Evolutionary conservation across 1,139 yeast genomes (phyloP).

Genomic region (Lodderomyces parapsilosis): DNA sequence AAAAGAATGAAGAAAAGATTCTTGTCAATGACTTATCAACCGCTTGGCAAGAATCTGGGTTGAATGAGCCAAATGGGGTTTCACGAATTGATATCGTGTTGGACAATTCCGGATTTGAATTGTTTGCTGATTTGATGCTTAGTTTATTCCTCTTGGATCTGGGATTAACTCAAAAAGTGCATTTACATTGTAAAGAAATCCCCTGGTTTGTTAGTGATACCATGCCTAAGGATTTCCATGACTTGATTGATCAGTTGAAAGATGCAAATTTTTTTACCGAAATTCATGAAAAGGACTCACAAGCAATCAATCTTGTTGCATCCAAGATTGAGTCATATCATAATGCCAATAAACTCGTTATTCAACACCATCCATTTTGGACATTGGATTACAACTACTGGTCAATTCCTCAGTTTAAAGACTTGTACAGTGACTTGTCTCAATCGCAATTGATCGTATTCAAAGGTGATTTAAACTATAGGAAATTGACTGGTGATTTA

Average conservation of each 20-base stretch:
- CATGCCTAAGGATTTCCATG: conserved; percentile 72
- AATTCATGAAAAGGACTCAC: conserved; percentile 26
- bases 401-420: conserved; percentile 51
- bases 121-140: conserved; percentile 82
- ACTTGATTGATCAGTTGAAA: conserved; percentile 57
- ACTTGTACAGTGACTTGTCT: conserved; percentile 46
- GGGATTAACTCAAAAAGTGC: conserved; percentile 58
- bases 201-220: conserved; percentile 99
- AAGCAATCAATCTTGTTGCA: conserved; percentile 42
- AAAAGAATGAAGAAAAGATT: conserved; percentile 79
- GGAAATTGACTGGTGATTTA: conserved; percentile 90
- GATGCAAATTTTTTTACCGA: conserved; percentile 53
- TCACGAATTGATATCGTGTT: conserved; percentile 79
- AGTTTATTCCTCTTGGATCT: conserved; percentile 75
- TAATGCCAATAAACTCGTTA: conserved; percentile 47
- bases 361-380: conserved; percentile 81
- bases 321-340: conserved; percentile 50
- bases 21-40: conserved; percentile 69
- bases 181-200: conserved; percentile 82
- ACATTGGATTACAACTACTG: conserved; percentile 74
- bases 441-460: conserved; percentile 72
- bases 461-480: conserved; percentile 94
- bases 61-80: conserved; percentile 18
- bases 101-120: conserved; percentile 94
- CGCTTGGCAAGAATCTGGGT: conserved; percentile 55